Conservation (phyloP, 768 basidiomycete genomes). For the Leccinum ochraceum region DNA sequence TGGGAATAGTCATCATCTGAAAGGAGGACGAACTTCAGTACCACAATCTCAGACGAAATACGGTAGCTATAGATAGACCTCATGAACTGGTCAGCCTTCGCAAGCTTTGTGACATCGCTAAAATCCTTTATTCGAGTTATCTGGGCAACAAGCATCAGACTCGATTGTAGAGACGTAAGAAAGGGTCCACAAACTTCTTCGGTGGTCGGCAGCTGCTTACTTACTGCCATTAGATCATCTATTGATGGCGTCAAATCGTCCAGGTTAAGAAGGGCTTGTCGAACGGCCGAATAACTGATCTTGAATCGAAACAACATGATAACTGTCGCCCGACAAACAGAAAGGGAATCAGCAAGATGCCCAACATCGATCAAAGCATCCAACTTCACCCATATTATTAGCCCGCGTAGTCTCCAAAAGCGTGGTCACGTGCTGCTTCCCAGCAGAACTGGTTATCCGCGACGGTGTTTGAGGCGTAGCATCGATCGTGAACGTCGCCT, state of each 20-base stretch:
- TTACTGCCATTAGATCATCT: conserved; percentile 78
- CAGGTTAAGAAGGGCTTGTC: conserved; percentile 67
- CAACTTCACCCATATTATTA: conserved; percentile 71
- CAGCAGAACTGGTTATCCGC: conserved; percentile 40
- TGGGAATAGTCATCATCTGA: conserved; percentile 78
- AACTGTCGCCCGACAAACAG: conserved; percentile 40
- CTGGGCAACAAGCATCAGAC: conserved; percentile 35
- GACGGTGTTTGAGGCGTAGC: conserved; percentile 43
- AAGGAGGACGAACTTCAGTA: conserved; percentile 6
- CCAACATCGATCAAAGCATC: background rate
- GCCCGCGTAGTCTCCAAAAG: conserved; percentile 80
- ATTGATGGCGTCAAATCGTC: conserved; percentile 67
- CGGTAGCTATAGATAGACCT: conserved; percentile 48
- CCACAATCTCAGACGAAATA: background rate
- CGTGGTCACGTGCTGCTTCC: conserved; percentile 65
- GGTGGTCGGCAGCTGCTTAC: conserved; percentile 71
- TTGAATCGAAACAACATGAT: conserved; percentile 86
- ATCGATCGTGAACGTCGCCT: conserved; percentile 69
- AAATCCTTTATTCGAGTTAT: conserved; percentile 66
- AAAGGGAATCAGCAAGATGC: conserved; percentile 1
- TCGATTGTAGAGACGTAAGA: background rate
- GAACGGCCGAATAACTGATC: conserved; percentile 61
- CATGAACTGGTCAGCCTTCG: conserved; percentile 81
- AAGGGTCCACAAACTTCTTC: conserved; percentile 60
- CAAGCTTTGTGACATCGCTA: conserved; percentile 69